Evolutionary conservation across 352 stramenopile genomes (phyloP), one percentile per base, ranked within the genome.

Genomic region (Phytophthora hibernalis): DNA sequence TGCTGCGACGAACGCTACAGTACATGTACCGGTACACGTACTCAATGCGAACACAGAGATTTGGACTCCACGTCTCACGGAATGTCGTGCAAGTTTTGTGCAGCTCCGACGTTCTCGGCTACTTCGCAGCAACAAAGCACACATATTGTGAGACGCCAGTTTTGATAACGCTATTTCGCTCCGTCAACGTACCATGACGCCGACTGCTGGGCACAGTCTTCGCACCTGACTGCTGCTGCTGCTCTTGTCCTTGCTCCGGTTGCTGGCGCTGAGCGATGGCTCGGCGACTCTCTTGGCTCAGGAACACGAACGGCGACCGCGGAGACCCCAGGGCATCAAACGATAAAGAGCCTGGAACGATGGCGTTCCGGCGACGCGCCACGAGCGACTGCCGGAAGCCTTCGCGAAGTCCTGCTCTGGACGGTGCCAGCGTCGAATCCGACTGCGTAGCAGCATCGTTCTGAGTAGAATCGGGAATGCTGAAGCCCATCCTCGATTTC

Each of bases 391-490:
- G 37, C n/a, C 42, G 21, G 31, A 70, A 70, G 24, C 68, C 33
- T 59, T 68, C 57, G 45, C 67, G 52, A 33, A 68, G 58, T 24
- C 49, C 45, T 31, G 58, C 12, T 55, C 22, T 54, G 0, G 55
- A 60, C 10, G 55, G 33, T 8, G 40, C 22, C 12, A 66, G 8
- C 1, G 54, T 57, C 11, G 50, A 16, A n/a, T 55, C 52, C 13
- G 38, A 55, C 15, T 75, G 67, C n/a, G 61, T 68, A 35, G 61
- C 47, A 21, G 42, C 45, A 31, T 72, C 53, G 20, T 6, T 56
- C 18, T 57, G 43, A 5, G 81, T 74, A 7, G 81, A 89, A 54
- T 90, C 72, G 24, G 80, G 83, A 62, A 90, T 89, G 69, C 83
- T 82, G 74, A 82, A 88, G 44, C 83, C 83, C 83, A 92, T 92